phyloP scores from a whole-genome alignment of 768 basidiomycete genomes.

The Agrocybe praecox region DNA sequence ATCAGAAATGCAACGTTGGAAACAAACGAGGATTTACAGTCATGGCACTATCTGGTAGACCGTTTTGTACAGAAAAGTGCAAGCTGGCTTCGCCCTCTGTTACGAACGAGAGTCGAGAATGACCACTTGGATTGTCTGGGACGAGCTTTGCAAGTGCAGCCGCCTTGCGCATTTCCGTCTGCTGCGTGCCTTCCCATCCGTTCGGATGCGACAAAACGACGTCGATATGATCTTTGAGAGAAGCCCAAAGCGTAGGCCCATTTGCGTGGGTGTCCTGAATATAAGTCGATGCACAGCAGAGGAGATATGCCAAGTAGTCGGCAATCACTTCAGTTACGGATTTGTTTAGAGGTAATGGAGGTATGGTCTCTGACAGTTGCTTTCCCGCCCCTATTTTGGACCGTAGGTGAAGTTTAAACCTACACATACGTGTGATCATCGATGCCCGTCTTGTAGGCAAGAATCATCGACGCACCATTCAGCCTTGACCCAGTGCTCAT shows the following conservation, averaged over 20 bases:
- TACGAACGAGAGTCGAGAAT: constrained; percentile 43
- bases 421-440: constrained; percentile 3
- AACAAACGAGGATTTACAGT: constrained; percentile 14
- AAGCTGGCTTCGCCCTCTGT: constrained; percentile 58
- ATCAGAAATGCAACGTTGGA: not conserved
- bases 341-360: constrained; percentile 42
- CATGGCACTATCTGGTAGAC: constrained; percentile 28
- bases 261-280: constrained; percentile 47
- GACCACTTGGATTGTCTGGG: constrained; percentile 34
- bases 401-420: constrained; percentile 36
- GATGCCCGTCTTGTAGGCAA: not conserved
- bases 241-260: constrained; percentile 41
- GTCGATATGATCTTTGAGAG: constrained; percentile 39
- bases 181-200: constrained; percentile 48
- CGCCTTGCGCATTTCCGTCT: constrained; percentile 44
- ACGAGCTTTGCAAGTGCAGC: constrained; percentile 43
- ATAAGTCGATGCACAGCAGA: constrained; percentile 41
- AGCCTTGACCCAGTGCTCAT: constrained; percentile 49
- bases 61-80: constrained; percentile 46
- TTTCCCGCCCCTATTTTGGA: constrained; percentile 22
- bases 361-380: constrained; percentile 35
- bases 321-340: constrained; percentile 44
- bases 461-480: constrained; percentile 40
- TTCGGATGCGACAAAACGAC: constrained; percentile 48
- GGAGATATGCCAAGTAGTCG: constrained; percentile 53